These are phyloP conservation scores for Bipolaris bicolor DNA, from an alignment of 2,329 filamentous ascomycete species.

Conservation along the genomic window DNA sequence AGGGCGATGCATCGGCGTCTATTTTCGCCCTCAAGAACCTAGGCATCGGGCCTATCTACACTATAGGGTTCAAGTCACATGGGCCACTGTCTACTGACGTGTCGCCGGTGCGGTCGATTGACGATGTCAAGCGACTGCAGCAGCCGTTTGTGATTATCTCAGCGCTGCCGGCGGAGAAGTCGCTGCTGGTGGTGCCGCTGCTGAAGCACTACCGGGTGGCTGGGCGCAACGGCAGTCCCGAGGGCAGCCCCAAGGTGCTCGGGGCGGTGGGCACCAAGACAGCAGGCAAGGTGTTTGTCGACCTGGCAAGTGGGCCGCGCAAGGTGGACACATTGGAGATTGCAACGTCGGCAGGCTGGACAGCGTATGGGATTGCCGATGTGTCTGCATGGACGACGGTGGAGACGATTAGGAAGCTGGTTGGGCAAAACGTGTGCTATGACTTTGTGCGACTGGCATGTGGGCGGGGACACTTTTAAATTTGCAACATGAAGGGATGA, in stretches of 20 bases:
- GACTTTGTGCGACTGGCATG: conserved; percentile 81
- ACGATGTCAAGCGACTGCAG: conserved; percentile 80
- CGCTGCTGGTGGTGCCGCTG: conserved; percentile 76
- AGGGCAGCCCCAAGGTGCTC: conserved; percentile 22
- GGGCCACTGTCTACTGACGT: conserved; percentile 68
- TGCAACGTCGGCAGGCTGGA: conserved; percentile 77
- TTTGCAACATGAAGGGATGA: neutral
- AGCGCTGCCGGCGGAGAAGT: conserved; percentile 78
- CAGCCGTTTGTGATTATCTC: conserved; percentile 83
- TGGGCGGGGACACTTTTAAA: conserved; percentile 60
- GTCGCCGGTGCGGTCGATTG: conserved; percentile 70
- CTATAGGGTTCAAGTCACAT: conserved; percentile 74
- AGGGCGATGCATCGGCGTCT: conserved; percentile 77
- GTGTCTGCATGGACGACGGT: conserved; percentile 85
- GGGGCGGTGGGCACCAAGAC: conserved; percentile 30
- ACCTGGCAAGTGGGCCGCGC: conserved; percentile 72
- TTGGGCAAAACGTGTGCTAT: conserved; percentile 86
- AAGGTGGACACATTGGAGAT: conserved; percentile 72
- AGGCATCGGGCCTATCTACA: conserved; percentile 79
- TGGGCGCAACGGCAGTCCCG: conserved; percentile 46
- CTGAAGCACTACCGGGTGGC: conserved; percentile 70
- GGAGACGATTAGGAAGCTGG: conserved; percentile 76
- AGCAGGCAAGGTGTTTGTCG: conserved; percentile 74
- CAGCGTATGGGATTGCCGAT: conserved; percentile 78
- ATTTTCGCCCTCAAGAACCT: conserved; percentile 81